Evolutionary conservation across 2,329 filamentous ascomycete species (phyloP).

Genomic region (Alternaria brassicicola): DNA sequence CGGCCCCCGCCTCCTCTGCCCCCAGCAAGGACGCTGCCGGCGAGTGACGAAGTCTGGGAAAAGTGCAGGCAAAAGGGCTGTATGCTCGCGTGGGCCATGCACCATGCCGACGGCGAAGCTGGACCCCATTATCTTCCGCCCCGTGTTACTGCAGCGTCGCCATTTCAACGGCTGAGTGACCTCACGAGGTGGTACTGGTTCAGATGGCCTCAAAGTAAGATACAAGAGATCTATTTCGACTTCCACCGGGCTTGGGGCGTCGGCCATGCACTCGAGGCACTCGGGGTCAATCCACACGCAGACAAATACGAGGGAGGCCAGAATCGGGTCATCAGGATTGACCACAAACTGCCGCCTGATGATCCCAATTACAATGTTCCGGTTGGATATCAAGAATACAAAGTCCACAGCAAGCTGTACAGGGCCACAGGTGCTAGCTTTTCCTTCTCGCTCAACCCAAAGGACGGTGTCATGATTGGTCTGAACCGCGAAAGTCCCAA

Average conservation of each 20-base stretch:
- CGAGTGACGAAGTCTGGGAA: slow-evolving; percentile 13
- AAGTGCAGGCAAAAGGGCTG: slow-evolving; percentile 21
- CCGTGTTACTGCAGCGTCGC: slow-evolving; percentile 10
- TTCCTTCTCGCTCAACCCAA: slow-evolving; percentile 19
- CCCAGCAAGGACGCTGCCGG: slow-evolving; percentile 14
- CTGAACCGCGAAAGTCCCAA: slow-evolving; percentile 21
- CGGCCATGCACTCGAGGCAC: slow-evolving; percentile 18
- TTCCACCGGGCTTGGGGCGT: slow-evolving; percentile 22
- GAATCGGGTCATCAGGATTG: slow-evolving; percentile 15
- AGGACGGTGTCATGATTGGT: slow-evolving; percentile 25
- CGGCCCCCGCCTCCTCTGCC: slow-evolving; percentile 9
- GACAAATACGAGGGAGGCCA: slow-evolving; percentile 19
- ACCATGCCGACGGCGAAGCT: slow-evolving; percentile 10
- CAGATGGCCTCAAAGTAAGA: background rate
- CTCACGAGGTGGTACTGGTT: slow-evolving; percentile 21
- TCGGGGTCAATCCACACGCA: slow-evolving; percentile 18
- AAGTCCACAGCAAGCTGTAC: slow-evolving; percentile 10
- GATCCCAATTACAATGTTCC: background rate
- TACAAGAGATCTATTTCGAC: slow-evolving; percentile 10
- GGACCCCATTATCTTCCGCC: slow-evolving; percentile 14
- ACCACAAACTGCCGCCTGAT: slow-evolving; percentile 7
- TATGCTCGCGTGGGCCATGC: slow-evolving; percentile 19
- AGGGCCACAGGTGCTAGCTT: slow-evolving; percentile 22
- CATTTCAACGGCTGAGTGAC: slow-evolving; percentile 8
- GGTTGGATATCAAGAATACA: slow-evolving; percentile 20